A percentile compares a stretch with the other conserved stretches of the same genome.
Conservation (phyloP, 805 yeast genomes). For the Tetrapisispora arboricola region DNA sequence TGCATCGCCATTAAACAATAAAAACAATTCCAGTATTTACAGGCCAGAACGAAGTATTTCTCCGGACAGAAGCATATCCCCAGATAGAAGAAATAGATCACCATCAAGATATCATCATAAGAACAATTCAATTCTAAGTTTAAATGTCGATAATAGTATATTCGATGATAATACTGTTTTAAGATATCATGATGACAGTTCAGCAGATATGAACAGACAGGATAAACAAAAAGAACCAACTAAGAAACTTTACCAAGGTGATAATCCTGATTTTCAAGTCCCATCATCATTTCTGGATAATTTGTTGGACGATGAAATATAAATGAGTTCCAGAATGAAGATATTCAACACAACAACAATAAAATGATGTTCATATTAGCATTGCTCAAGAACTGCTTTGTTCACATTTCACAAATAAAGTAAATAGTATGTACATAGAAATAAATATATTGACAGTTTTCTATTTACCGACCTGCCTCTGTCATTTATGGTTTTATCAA, state of each 20-base stretch:
- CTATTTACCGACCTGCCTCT: too few species aligned
- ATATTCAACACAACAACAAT: too few species aligned
- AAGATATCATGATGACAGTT: not conserved
- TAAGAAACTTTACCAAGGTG: not conserved
- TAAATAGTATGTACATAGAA: too few species aligned
- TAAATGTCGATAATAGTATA: slow-evolving; percentile 1
- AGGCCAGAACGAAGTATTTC: slow-evolving; percentile 25
- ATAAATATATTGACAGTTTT: too few species aligned
- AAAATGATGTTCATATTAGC: not conserved
- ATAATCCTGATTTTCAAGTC: slow-evolving; percentile 8
- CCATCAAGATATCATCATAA: slow-evolving; percentile 30
- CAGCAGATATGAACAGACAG: not conserved
- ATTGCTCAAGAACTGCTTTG: too few species aligned
- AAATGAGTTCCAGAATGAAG: too few species aligned
- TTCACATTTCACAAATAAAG: too few species aligned
- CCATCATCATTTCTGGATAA: slow-evolving; percentile 25
- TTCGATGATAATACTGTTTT: not conserved
- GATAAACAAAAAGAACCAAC: not conserved
- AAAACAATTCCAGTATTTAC: slow-evolving; percentile 3
- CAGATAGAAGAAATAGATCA: slow-evolving; percentile 21
- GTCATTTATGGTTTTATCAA: too few species aligned
- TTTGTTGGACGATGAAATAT: slow-evolving; percentile 13
- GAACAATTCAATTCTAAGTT: slow-evolving; percentile 30
- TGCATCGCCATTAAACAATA: not conserved
- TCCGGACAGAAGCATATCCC: slow-evolving; percentile 26